Evolutionary conservation across 1,284 basidiomycete genomes (phyloP), one percentile per base, ranked within the genome.

Genomic region (Trametes versicolor): DNA sequence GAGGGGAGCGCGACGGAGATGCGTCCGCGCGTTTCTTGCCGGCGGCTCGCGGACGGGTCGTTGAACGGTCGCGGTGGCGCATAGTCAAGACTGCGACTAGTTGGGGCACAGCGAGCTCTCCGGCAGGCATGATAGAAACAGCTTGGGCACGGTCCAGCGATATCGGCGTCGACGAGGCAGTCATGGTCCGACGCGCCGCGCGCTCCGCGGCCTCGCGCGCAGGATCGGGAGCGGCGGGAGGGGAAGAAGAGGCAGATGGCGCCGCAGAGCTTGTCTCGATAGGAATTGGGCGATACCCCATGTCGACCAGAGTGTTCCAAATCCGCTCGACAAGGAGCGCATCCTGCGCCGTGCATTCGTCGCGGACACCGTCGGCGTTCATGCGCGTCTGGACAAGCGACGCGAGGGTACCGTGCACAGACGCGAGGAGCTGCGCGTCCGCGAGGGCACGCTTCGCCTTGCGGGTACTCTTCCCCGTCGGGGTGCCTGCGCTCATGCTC

Each of bases 361-460:
- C 69, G 51, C n/a, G 21, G 25, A 37, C 23, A 23, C 52, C 69
- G 51, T 29, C 48, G 17, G 19, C 37, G 34, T 45, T 19, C 19
- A 58, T 47, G 15, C 65, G 63, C 52, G 60, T 27, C 4, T 61
- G 68, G 21, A 76, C 69, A 37, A 70, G 66, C 23, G 70, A 64
- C 19, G 73, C 60, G 63, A 83, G 76, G 58, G 79, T 83, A 59
- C 79, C 74, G 64, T 81, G 80, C 49, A 84, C 70, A 8, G 80
- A 73, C 1, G 78, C 80, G 53, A 78, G 71, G 73, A 82, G 82
- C 64, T 77, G 76, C 21, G 81, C 69, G 55, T 84, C 82, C 19
- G 74, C 75, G 1, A 76, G 70, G 17, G 76, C 74, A 21, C 75
- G 78, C 64, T 68, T 78, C 59, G 74, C 76, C 70, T 77, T 82